Base-by-base conservation (phyloP, 164 flowering plant species). In the Houttuynia cordata region DNA sequence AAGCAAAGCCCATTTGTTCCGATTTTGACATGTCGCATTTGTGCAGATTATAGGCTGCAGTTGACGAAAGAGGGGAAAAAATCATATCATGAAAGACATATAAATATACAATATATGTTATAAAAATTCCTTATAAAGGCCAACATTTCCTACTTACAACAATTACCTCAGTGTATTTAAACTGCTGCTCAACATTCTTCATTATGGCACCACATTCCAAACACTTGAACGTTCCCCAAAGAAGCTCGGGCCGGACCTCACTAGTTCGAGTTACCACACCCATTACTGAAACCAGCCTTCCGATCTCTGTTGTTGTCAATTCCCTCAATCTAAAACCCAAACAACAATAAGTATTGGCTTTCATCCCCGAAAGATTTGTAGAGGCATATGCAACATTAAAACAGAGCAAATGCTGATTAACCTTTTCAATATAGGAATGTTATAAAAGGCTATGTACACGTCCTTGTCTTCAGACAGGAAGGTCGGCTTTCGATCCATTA, bases 201-300 rank as follows among this genome's bases (percentile, higher is more conserved):
- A 84, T 67, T 24, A 91, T 75, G 24, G 64, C 63, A 42, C 88
- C 96, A 67, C 99, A 94, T 0, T 91, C 93, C 74, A 91, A 70
- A 71, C 99, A 94, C 77, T 82, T 91, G 69, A 94, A 94, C 57
- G 91, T 86, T 24, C 99, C 97, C 53, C 78, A 85, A 7, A 94
- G 83, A 71, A 94, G 93, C 79, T 94, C 99, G 0, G 99, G 99
- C 25, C 96, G 74, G n/a, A 94, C 99, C 78, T 94, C 99, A 68
- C 99, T 94, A 0, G 99, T 91, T 19, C 97, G 81, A 20, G 97
- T 94, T 22, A 91, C 96, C 23, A 94, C 99, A 51, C 99, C 97
- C 0, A 79, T 78, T 56, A 94, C 93, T 0, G 97, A 81, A 10
- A 91, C 96, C 59, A 94, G 67, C 59, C 80, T 94, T 24, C 99